These are phyloP conservation scores for Xylaria cubensis DNA, from an alignment of 495 filamentous ascomycete genomes.

Conservation along the genomic window DNA sequence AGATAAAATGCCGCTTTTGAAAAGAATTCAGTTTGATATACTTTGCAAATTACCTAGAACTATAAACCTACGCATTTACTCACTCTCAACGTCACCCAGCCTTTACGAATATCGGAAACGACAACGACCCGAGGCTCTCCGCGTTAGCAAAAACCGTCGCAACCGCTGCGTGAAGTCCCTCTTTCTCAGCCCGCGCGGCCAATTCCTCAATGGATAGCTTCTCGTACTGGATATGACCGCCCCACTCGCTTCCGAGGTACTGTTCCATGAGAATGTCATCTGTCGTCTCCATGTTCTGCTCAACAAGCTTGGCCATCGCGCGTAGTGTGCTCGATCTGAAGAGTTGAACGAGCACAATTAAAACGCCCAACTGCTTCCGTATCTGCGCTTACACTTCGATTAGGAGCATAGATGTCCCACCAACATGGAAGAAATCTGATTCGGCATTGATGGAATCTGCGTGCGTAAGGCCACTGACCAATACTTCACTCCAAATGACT, in stretches of 20 bases:
- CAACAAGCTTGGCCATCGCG: conserved; percentile 26
- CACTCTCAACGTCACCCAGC: not conserved
- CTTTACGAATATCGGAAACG: not conserved
- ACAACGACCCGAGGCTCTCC: not conserved
- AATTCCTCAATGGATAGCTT: not conserved
- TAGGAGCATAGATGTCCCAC: conserved; percentile 46
- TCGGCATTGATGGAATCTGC: conserved; percentile 17
- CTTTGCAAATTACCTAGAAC: too few relatives aligned
- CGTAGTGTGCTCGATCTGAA: conserved; percentile 40
- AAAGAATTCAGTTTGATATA: too few relatives aligned
- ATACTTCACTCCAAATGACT: not conserved
- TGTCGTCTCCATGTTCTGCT: not conserved
- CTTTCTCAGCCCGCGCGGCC: not conserved
- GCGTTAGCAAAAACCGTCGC: conserved; percentile 2
- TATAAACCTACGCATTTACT: too few relatives aligned
- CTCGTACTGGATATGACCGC: not conserved
- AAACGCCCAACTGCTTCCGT: conserved; percentile 19
- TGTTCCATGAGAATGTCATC: not conserved
- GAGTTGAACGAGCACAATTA: conserved; percentile 32
- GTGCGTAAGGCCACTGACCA: conserved; percentile 30
- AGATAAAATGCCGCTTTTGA: too few relatives aligned
- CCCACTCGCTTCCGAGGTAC: not conserved
- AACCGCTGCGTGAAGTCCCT: not conserved
- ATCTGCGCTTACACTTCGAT: conserved; percentile 39
- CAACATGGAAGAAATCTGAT: conserved; percentile 49